A percentile compares a stretch with the other conserved stretches of the same genome.
These are phyloP conservation scores for Candida berthetii DNA, from an alignment of 805 yeast species.

Conservation along the genomic window DNA sequence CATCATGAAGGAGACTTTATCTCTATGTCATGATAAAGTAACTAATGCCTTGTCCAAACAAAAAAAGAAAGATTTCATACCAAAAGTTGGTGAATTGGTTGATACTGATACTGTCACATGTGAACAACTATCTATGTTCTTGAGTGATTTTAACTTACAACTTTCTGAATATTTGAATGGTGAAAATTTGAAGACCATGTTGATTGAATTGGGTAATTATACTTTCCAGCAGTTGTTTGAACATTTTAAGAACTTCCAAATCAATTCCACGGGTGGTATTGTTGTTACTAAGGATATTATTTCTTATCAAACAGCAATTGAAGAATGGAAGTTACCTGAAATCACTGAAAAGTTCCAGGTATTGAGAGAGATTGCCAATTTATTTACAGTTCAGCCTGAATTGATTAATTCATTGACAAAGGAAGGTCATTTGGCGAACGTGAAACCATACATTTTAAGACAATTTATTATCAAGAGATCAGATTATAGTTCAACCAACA, in stretches of 20 bases:
- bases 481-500: constrained; percentile 51
- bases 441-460: constrained; percentile 56
- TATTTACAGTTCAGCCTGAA: constrained; percentile 81
- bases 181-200: constrained; percentile 43
- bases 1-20: constrained; percentile 53
- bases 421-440: constrained; percentile 69
- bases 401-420: constrained; percentile 69
- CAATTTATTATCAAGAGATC: constrained; percentile 64
- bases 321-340: constrained; percentile 58
- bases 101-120: constrained; percentile 72
- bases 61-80: constrained; percentile 64
- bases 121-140: constrained; percentile 49
- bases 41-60: constrained; percentile 52
- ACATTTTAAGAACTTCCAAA: constrained; percentile 71
- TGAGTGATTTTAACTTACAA: constrained; percentile 35
- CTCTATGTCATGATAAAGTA: constrained; percentile 45
- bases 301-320: constrained; percentile 63
- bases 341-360: constrained; percentile 60
- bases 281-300: constrained; percentile 78
- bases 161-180: constrained; percentile 31
- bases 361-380: constrained; percentile 74
- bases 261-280: constrained; percentile 78
- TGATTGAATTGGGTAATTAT: constrained; percentile 51
- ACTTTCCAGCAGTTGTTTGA: constrained; percentile 53
- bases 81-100: constrained; percentile 33